Evolutionary conservation across 352 stramenopile species (phyloP), one percentile per base, ranked within the genome.

Genomic region (Phytophthora podocarpi): DNA sequence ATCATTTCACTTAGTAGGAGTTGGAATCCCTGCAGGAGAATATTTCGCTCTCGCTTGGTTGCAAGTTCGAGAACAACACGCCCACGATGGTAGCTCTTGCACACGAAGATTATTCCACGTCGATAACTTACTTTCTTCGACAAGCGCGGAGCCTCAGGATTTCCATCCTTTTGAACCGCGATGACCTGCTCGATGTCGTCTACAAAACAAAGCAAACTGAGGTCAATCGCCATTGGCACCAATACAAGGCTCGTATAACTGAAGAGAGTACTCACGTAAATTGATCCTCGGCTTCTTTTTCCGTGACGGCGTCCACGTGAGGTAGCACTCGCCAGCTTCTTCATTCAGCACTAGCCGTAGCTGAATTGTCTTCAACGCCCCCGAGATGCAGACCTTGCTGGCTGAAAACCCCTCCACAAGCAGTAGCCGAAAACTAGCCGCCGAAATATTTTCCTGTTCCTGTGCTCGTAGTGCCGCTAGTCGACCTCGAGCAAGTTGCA

Each of bases 281-380:
- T 87, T 56, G 30, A 90, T 85, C 1, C 78, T 68, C 2, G 84
- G 77, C 13, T 81, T 66, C 20, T 77, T 81, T 67, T 93, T 93
- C 39, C 81, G 69, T 12, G 84, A 93, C 21, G 84, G 84, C 10
- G 67, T 78, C 84, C 84, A 93, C 37, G 80, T 90, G 15, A 93
- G 67, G 39, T 88, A 90, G 49, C 75, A 90, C 47, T 88, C 80
- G 8, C 81, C 70, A 10, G 60, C 50, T 5, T 76, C 52, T 7
- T 59, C 3, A 30, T 86, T 70, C 24, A 82, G 48, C 7, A 89
- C 80, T 24, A 90, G 53, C 16, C 70, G 67, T 13, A 91, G 64
- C 32, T 84, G 70, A 20, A 93, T 72, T 24, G 69, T 84, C 70
- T 93, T 91, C 48, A 91, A 67, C 24, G 59, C 59, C 2, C 82